Conservation (phyloP, 73 alveolate genomes). For the Breviolum minutum region DNA sequence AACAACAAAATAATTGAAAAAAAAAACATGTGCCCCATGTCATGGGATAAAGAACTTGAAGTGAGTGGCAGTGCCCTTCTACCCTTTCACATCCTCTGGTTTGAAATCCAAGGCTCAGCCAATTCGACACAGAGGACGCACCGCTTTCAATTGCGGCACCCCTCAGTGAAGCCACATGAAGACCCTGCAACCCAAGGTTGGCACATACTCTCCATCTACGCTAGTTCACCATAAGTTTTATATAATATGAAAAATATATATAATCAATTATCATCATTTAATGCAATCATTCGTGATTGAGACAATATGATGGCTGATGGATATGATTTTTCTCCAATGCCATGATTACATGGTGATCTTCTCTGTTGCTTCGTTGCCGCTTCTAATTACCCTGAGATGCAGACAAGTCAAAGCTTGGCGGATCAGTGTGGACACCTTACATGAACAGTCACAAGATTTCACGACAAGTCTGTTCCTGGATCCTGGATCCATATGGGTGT, state of each 20-base stretch:
- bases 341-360: no score
- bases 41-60: no score
- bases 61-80: no score
- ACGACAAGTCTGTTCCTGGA: background rate
- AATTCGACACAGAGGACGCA: background rate
- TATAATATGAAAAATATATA: background rate
- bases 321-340: no score
- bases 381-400: background rate
- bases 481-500: no score
- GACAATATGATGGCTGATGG: no score
- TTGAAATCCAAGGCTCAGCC: slow-evolving; percentile 34
- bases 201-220: background rate
- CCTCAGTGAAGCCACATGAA: background rate
- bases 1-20: no score
- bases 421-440: background rate
- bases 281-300: no score
- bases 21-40: no score
- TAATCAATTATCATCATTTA: background rate
- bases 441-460: background rate
- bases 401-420: slow-evolving; percentile 43
- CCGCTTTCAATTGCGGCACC: slow-evolving; percentile 29
- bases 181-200: background rate
- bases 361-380: background rate
- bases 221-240: background rate
- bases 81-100: no score